A percentile compares a stretch with the other conserved stretches of the same genome.
Conservation (phyloP, 306 rosid genomes). For the Lathyrus sativus region DNA sequence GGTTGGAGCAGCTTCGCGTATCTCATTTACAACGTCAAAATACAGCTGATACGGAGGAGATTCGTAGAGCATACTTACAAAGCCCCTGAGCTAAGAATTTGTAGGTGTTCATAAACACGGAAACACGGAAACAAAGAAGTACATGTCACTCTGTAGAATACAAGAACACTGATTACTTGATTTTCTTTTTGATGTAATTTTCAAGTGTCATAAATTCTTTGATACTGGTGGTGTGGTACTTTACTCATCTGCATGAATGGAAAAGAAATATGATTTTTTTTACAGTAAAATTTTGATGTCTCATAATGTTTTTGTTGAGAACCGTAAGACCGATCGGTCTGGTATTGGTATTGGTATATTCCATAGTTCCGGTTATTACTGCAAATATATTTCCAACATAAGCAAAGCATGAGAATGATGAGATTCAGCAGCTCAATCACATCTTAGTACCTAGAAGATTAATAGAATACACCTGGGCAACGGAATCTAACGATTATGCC, state of each 20-base stretch:
- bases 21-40: constrained; percentile 13
- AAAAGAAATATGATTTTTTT: background rate
- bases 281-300: background rate
- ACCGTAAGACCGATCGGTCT: too few species aligned
- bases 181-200: background rate
- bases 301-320: too few species aligned
- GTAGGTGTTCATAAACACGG: background rate
- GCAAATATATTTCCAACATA: too few species aligned
- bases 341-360: too few species aligned
- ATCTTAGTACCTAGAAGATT: too few species aligned
- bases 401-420: too few species aligned
- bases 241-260: constrained; percentile 17
- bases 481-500: too few species aligned
- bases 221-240: background rate
- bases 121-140: background rate
- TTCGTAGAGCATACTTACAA: too few species aligned
- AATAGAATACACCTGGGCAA: too few species aligned
- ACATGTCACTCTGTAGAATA: background rate
- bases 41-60: too few species aligned
- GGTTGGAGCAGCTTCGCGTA: constrained; percentile 54
- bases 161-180: background rate
- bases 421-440: too few species aligned
- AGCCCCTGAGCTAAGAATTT: background rate
- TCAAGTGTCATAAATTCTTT: background rate
- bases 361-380: too few species aligned